phyloP scores from a whole-genome alignment of 306 rosid species.

The Vigna hirtella region DNA sequence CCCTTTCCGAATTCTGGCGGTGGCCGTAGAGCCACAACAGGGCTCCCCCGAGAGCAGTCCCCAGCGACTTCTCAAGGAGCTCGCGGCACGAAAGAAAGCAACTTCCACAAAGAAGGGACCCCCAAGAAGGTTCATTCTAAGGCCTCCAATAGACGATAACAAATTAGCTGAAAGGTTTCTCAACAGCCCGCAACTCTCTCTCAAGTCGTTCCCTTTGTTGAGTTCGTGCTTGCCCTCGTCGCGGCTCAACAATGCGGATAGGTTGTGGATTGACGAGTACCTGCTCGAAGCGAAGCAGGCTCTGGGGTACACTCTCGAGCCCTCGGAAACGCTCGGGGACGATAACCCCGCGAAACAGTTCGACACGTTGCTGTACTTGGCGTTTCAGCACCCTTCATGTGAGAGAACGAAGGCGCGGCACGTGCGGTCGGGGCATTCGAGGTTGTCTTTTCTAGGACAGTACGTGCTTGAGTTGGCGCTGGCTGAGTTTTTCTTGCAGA shows the following conservation, averaged over 20 bases:
- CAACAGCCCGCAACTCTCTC: slow-evolving; percentile 84
- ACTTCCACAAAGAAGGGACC: slow-evolving; percentile 81
- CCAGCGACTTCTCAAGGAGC: slow-evolving; percentile 88
- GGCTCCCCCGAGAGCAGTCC: slow-evolving; percentile 81
- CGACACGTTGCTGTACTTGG: slow-evolving; percentile 82
- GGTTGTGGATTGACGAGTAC: slow-evolving; percentile 90
- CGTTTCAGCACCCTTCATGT: slow-evolving; percentile 95
- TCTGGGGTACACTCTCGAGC: slow-evolving; percentile 88
- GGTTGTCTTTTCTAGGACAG: slow-evolving; percentile 86
- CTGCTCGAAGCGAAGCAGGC: slow-evolving; percentile 95
- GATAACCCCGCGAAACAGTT: slow-evolving; percentile 93
- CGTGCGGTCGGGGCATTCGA: slow-evolving; percentile 82
- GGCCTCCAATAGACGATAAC: slow-evolving; percentile 87
- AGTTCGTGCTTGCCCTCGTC: slow-evolving; percentile 91
- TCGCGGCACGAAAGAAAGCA: slow-evolving; percentile 76
- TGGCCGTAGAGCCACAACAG: slow-evolving; percentile 70
- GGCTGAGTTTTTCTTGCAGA: slow-evolving; percentile 84
- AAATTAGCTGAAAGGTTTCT: slow-evolving; percentile 83
- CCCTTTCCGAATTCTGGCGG: slow-evolving; percentile 57
- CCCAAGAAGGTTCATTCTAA: slow-evolving; percentile 68
- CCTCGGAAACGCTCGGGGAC: slow-evolving; percentile 69
- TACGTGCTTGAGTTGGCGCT: slow-evolving; percentile 82
- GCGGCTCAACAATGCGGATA: slow-evolving; percentile 82
- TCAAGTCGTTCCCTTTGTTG: slow-evolving; percentile 80
- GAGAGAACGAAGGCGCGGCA: slow-evolving; percentile 81